These are phyloP conservation scores for Floccularia luteovirens DNA, from an alignment of 768 basidiomycete species.

Conservation along the genomic window DNA sequence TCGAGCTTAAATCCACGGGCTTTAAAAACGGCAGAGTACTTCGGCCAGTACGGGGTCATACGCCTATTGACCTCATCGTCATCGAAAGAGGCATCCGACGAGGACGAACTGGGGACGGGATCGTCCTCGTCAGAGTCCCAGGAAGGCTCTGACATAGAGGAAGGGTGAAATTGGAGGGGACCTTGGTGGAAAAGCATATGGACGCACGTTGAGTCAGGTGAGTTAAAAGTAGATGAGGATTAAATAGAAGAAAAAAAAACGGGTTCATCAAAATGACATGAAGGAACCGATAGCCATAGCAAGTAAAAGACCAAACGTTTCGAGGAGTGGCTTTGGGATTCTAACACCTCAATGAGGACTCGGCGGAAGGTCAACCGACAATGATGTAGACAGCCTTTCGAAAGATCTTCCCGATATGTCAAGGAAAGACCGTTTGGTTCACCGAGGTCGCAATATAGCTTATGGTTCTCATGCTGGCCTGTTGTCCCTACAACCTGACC, in stretches of 20 bases:
- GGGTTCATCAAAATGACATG: conserved; percentile 9
- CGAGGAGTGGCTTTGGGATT: conserved; percentile 20
- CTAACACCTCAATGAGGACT: conserved; percentile 20
- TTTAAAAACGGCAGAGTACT: conserved; percentile 39
- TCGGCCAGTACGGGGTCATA: conserved; percentile 53
- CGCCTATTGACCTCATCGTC: conserved; percentile 57
- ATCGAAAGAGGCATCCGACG: conserved; percentile 44
- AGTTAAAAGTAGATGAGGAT: no score
- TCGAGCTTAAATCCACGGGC: conserved; percentile 56
- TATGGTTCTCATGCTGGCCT: conserved; percentile 23
- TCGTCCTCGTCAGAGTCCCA: conserved; percentile 17
- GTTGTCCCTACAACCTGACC: conserved; percentile 3
- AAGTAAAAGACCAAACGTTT: conserved; percentile 18
- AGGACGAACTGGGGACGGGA: conserved; percentile 30
- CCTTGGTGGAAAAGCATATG: conserved; percentile 4
- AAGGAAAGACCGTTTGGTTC: conserved; percentile 17
- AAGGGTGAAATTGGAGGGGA: background rate
- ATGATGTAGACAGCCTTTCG: conserved; percentile 13
- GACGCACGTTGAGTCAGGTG: background rate
- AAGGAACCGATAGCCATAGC: conserved; percentile 20
- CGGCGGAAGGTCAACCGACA: conserved; percentile 22
- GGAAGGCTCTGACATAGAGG: conserved; percentile 10
- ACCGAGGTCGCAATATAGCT: conserved; percentile 13
- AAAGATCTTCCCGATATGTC: conserved; percentile 30
- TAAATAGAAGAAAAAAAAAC: no score